Conservation (phyloP, 306 rosid genomes). For the Glycine soja region DNA sequence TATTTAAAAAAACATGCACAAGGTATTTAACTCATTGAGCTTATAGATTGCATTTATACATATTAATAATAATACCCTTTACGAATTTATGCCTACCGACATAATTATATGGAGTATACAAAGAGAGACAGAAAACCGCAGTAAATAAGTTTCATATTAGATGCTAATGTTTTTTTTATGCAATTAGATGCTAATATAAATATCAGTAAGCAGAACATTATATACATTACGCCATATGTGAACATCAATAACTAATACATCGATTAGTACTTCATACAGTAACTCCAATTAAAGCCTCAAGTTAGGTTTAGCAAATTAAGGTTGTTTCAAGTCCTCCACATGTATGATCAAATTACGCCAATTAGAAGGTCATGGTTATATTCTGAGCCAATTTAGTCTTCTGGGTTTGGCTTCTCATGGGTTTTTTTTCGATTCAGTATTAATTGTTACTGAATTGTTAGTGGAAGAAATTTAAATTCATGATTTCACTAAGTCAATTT, state of each 20-base stretch:
- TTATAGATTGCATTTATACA: not conserved
- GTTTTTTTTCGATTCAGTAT: no score
- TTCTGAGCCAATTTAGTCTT: not conserved
- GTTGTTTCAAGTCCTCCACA: not conserved
- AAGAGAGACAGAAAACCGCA: not conserved
- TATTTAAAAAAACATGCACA: not conserved
- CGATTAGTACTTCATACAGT: not conserved
- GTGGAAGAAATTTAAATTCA: no score
- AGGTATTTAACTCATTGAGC: not conserved
- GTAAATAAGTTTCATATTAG: not conserved
- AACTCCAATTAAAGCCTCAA: not conserved
- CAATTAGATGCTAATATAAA: not conserved
- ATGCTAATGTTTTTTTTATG: no score
- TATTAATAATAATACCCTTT: not conserved
- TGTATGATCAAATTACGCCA: not conserved
- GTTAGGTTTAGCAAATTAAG: constrained; percentile 3
- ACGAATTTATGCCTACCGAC: not conserved
- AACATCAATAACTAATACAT: not conserved
- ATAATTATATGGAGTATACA: not conserved
- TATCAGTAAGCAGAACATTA: not conserved
- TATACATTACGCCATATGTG: not conserved
- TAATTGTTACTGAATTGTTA: no score
- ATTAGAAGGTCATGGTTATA: not conserved
- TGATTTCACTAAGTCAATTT: no score
- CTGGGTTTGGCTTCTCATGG: not conserved